A percentile compares a stretch with the other conserved stretches of the same genome.
Conservation (phyloP, 495 filamentous ascomycete species). For the Acidiella bohemica region DNA sequence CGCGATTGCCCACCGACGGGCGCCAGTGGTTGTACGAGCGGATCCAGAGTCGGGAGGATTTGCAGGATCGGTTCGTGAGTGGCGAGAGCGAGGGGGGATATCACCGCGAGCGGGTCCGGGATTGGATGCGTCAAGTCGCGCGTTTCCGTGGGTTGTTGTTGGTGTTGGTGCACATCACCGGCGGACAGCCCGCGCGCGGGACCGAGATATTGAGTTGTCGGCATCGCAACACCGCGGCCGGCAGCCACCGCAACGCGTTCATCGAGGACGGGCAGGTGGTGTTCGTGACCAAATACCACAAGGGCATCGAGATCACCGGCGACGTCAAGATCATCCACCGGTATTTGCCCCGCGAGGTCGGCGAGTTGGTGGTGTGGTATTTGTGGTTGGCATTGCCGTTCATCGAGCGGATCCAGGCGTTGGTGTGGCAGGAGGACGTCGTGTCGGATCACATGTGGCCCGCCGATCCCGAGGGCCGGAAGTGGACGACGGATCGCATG, state of each 20-base stretch:
- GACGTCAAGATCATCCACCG: conserved; percentile 10
- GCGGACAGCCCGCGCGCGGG: conserved; percentile 5
- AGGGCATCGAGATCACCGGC: conserved; percentile 3
- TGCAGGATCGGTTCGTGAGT: conserved; percentile 1
- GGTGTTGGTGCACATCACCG: conserved; percentile 9
- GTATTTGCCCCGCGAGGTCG: conserved; percentile 3
- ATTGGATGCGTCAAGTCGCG: conserved; percentile 1
- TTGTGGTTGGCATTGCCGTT: conserved; percentile 7
- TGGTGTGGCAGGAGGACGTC: too few species aligned
- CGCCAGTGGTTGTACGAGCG: conserved; percentile 2
- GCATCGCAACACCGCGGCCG: conserved; percentile 2
- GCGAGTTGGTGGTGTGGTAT: conserved; percentile 6
- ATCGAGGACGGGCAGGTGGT: conserved; percentile 10
- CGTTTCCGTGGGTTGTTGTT: conserved; percentile 8
- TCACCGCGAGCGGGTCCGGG: conserved; percentile 1
- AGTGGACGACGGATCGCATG: too few species aligned
- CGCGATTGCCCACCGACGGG: conserved; percentile 1
- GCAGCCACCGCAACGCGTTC: conserved; percentile 1
- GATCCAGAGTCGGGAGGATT: neutral
- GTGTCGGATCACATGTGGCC: too few species aligned
- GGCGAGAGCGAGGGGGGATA: neutral
- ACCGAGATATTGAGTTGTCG: conserved; percentile 7
- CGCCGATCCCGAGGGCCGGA: too few species aligned
- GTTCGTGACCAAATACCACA: conserved; percentile 12
- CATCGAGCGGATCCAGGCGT: conserved; percentile 1